Evolutionary conservation across 2,329 filamentous ascomycete species (phyloP), one percentile per base, ranked within the genome.

Genomic region (Neonectria faginata): DNA sequence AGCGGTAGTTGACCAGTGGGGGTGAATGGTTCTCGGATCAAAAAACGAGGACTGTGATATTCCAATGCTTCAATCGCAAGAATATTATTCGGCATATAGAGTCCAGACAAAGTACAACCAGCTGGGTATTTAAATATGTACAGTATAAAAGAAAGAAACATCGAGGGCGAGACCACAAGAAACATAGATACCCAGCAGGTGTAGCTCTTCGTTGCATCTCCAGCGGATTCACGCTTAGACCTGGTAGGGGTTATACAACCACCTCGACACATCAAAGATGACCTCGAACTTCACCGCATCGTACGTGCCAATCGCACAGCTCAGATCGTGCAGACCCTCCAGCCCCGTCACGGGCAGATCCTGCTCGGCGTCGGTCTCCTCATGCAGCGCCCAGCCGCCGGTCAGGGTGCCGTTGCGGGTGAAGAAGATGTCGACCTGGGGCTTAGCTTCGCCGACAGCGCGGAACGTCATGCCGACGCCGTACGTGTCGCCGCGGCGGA

Each of bases 311-410:
- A 96, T 83, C 1, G 91, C 88, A 16, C 88, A 89, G 72, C 88
- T 89, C 61, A 94, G 67, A 75, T 95, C 92, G 70, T 91, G 87
- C 55, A 87, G 85, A 0, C 92, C 92, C 74, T 92, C 89, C 52
- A 95, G 78, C 0, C 92, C 92, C 5, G 79, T 83, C 1, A 91
- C 86, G 0, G 89, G 87, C 62, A 87, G 77, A 71, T 91, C 88
- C 72, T 86, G 79, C 68, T 86, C 80, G 3, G 81, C 79, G 76
- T 95, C 92, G 57, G 86, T 84, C 81, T 93, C 90, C 80, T 94
- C 92, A 70, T 93, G 88, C 50, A 94, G 75, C 75, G 92, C 84
- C 92, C 92, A 96, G 0, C 84, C 80, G 0, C 86, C 89, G 0
- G 79, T 83, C 66, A 82, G 80, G 58, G 73, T 76, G 1, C 92